phyloP scores from a whole-genome alignment of 2,329 filamentous ascomycete species.

The Monosporascus sp. region DNA sequence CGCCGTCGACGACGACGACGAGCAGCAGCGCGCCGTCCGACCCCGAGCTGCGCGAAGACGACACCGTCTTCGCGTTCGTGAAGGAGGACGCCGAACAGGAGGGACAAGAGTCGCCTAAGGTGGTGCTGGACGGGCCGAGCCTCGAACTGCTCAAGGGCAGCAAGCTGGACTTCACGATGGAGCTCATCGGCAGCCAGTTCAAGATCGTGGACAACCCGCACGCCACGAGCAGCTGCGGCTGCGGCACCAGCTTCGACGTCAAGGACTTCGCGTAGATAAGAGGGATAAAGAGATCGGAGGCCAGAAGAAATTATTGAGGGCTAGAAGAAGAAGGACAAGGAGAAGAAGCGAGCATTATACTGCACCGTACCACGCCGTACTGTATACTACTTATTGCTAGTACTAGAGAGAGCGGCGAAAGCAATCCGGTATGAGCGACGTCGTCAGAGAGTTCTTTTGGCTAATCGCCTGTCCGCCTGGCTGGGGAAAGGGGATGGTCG shows the following conservation, averaged over 20 bases:
- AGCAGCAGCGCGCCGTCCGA: constrained; percentile 10
- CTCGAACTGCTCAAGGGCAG: constrained; percentile 86
- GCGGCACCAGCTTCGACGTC: constrained; percentile 96
- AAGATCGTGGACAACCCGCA: constrained; percentile 92
- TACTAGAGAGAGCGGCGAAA: too few relatives aligned
- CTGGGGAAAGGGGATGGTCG: too few relatives aligned
- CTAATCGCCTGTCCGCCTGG: too few relatives aligned
- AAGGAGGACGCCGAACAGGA: constrained; percentile 37
- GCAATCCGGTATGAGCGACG: too few relatives aligned
- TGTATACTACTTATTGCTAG: too few relatives aligned
- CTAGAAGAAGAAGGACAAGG: too few relatives aligned
- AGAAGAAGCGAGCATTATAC: too few relatives aligned
- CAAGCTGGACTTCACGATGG: constrained; percentile 94
- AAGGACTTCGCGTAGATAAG: constrained; percentile 24
- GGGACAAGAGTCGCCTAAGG: constrained; percentile 51
- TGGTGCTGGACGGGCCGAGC: constrained; percentile 84
- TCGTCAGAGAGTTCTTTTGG: too few relatives aligned
- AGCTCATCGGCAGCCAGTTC: constrained; percentile 81
- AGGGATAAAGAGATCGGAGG: constrained; percentile 39
- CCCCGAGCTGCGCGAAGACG: constrained; percentile 56
- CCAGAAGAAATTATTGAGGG: constrained; percentile 1
- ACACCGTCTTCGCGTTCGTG: constrained; percentile 77
- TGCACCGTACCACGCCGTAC: too few relatives aligned
- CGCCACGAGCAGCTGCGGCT: constrained; percentile 92
- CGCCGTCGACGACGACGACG: constrained; percentile 24